Base-by-base conservation (phyloP, 208 protist genomes). In the Crithidia acanthocephali region DNA sequence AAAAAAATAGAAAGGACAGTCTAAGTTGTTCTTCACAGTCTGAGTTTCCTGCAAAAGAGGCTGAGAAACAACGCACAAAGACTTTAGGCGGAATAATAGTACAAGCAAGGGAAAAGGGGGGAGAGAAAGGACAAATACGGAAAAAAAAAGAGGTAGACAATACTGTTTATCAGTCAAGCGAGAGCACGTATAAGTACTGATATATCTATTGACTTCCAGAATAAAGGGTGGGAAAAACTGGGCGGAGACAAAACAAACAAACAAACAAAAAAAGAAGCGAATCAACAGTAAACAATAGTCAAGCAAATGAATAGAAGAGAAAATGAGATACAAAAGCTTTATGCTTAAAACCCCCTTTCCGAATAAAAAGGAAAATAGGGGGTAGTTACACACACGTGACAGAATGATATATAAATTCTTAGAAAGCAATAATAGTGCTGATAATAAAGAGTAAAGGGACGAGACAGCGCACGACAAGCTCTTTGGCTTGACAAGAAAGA, bases 61-160 rank as follows among this genome's bases (percentile, higher is more conserved):
- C 33, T 30, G 23, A 55, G 40, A 53, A 6, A 53, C 18, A 53
- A 40, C 23, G 8, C 9, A 5, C 30, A 40, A 30, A 13, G 25
- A 23, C 30, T 53, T 51, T 16, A 52, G 32, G 2, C 25, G 33
- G 28, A 50, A 53, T 53, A 66, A 5, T 66, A 8, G 23, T 40
- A 30, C 27, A 68, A 50, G 30, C 20, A 33, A 35, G 50, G n/a
- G 27, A 22, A 20, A 37, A 33, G 52, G 27, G 27, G 11, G n/a
- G 18, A 33, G 25, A 65, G 30, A 65, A 52, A 65, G 11, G 52
- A 52, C 13, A 32, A 48, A 30, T 50, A 30, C 5, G 23, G 25
- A 33, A 65, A 33, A 52, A 48, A 48, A 50, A 35, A 48, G 25
- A 50, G 23, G 25, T 25, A 65, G 22, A 65, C n/a, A 37, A 40